Evolutionary conservation across 805 yeast genomes (phyloP).

Genomic region (Yarrowia porcina): DNA sequence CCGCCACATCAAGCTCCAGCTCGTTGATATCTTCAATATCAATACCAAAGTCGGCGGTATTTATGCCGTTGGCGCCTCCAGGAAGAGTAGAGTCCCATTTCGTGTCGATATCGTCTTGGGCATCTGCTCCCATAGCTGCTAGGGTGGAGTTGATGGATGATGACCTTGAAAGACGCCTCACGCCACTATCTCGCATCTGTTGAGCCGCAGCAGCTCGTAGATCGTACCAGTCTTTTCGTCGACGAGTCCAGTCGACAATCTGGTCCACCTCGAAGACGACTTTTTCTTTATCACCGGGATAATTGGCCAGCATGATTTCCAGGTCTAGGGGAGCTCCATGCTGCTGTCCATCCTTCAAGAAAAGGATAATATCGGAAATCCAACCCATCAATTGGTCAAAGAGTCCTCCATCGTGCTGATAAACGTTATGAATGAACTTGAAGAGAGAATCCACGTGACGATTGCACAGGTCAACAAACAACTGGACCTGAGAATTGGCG

Average conservation of each 20-base stretch:
- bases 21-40: conserved; percentile 3
- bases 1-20: conserved; percentile 17
- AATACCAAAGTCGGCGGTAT: conserved; percentile 12
- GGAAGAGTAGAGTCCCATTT: conserved; percentile 16
- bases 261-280: conserved; percentile 44
- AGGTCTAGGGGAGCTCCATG: conserved; percentile 47
- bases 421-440: conserved; percentile 75
- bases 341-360: conserved; percentile 58
- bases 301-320: conserved; percentile 36
- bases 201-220: neutral
- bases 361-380: conserved; percentile 63
- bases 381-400: conserved; percentile 71
- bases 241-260: conserved; percentile 38
- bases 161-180: neutral
- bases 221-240: conserved; percentile 30
- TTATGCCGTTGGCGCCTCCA: neutral
- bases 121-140: conserved; percentile 1
- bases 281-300: conserved; percentile 37
- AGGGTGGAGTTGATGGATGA: neutral
- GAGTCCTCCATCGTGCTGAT: conserved; percentile 68
- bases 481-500: conserved; percentile 62
- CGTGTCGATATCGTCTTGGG: conserved; percentile 5
- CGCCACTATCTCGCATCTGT: conserved; percentile 8
- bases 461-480: conserved; percentile 61
- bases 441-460: conserved; percentile 72